These are phyloP conservation scores for Rhizopus microsporus DNA, from an alignment of 371 early-diverging fungal species.

Conservation along the genomic window DNA sequence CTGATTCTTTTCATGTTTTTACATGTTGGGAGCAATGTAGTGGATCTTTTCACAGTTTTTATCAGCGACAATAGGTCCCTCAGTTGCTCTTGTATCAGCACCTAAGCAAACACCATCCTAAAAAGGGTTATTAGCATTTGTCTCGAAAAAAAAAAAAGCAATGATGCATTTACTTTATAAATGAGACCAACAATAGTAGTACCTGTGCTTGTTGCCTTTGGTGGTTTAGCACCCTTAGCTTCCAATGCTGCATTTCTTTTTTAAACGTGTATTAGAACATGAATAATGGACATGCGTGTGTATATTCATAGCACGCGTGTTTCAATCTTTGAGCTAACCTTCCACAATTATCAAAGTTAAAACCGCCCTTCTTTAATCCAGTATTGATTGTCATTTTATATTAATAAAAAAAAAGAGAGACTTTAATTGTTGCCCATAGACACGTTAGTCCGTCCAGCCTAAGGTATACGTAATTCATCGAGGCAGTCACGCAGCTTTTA, in stretches of 20 bases:
- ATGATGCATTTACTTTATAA: constrained; percentile 69
- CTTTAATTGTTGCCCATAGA: too few relatives aligned
- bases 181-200: constrained; percentile 97
- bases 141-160: background rate
- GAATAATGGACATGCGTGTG: background rate
- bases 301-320: background rate
- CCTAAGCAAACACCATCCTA: constrained; percentile 97
- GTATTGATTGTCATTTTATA: constrained; percentile 39
- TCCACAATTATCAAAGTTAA: constrained; percentile 83
- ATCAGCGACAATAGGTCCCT: constrained; percentile 98
- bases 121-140: background rate
- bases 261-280: background rate
- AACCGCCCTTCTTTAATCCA: constrained; percentile 63
- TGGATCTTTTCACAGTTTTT: constrained; percentile 99
- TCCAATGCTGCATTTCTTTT: constrained; percentile 76
- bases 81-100: constrained; percentile 99
- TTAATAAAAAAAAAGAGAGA: constrained; percentile 7
- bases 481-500: too few relatives aligned
- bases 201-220: constrained; percentile 96
- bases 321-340: constrained; percentile 50
- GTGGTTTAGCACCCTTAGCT: constrained; percentile 77
- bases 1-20: constrained; percentile 13
- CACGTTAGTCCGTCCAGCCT: too few relatives aligned
- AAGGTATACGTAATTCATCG: too few relatives aligned
- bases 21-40: constrained; percentile 97